These are phyloP conservation scores for Drosera capensis DNA, from an alignment of 148 eudicot species.

Conservation along the genomic window DNA sequence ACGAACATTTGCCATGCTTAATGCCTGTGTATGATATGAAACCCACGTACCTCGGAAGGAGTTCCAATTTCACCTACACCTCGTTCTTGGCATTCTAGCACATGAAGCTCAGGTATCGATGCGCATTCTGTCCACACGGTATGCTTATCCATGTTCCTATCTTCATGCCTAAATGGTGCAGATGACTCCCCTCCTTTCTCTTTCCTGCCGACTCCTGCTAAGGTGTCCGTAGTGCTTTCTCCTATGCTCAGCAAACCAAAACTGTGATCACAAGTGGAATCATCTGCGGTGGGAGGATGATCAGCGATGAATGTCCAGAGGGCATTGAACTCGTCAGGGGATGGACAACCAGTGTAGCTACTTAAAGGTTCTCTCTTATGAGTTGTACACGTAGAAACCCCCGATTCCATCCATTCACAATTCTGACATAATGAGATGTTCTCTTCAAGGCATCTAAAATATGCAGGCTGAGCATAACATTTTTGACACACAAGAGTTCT, in stretches of 20 bases:
- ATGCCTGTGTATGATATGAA: too few relatives aligned
- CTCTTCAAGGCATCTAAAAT: constrained; percentile 65
- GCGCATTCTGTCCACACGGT: constrained; percentile 25
- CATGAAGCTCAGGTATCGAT: constrained; percentile 18
- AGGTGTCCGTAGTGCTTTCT: constrained; percentile 9
- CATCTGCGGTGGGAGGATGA: constrained; percentile 40
- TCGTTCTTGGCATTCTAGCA: constrained; percentile 21
- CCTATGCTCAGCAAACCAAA: constrained; percentile 11
- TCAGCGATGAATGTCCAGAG: constrained; percentile 71
- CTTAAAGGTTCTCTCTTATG: constrained; percentile 54
- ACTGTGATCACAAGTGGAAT: constrained; percentile 7
- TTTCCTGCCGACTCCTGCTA: constrained; percentile 8
- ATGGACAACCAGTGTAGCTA: constrained; percentile 84
- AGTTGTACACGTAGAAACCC: constrained; percentile 21
- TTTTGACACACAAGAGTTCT: constrained; percentile 80
- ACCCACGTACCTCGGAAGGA: too few relatives aligned
- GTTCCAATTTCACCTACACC: constrained; percentile 12
- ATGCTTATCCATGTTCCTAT: constrained; percentile 18
- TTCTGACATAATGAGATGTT: constrained; percentile 59
- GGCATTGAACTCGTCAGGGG: constrained; percentile 58
- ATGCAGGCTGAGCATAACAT: constrained; percentile 70
- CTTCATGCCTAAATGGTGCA: too few relatives aligned
- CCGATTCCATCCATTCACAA: constrained; percentile 54
- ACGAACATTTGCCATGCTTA: too few relatives aligned
- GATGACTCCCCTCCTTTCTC: too few relatives aligned